A percentile compares a stretch with the other conserved stretches of the same genome.
Conservation (phyloP, 2,329 filamentous ascomycete species). For the Trichoderma gracile region DNA sequence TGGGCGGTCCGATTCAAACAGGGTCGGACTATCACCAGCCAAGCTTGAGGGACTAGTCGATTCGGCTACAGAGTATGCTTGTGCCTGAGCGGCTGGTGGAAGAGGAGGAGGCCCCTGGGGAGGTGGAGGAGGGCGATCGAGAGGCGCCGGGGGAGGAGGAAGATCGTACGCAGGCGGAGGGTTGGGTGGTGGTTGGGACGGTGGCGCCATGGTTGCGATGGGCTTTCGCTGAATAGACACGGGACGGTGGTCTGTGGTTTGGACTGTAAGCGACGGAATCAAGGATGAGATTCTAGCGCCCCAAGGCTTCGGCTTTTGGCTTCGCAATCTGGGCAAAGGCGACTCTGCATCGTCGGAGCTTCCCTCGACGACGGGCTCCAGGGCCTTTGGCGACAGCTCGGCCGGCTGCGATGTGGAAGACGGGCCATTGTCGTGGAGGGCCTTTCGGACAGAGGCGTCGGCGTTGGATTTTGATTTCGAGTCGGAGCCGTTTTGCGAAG, state of each 20-base stretch:
- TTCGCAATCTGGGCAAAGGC: constrained; percentile 30
- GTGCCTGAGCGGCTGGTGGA: constrained; percentile 6
- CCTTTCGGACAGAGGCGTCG: constrained; percentile 29
- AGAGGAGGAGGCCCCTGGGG: neutral
- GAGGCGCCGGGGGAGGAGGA: neutral
- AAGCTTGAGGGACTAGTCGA: constrained; percentile 15
- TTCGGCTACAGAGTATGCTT: constrained; percentile 7
- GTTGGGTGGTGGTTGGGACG: constrained; percentile 30
- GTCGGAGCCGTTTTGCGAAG: constrained; percentile 32
- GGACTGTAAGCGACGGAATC: constrained; percentile 43
- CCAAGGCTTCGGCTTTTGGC: constrained; percentile 42
- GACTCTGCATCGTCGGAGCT: constrained; percentile 28
- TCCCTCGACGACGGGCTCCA: constrained; percentile 1
- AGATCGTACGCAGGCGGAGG: constrained; percentile 25
- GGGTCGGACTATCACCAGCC: neutral
- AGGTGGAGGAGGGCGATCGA: neutral
- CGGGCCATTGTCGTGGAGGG: constrained; percentile 31
- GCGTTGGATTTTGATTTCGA: constrained; percentile 30
- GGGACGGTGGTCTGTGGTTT: constrained; percentile 35
- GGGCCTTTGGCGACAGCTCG: constrained; percentile 15
- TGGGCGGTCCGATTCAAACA: constrained; percentile 6
- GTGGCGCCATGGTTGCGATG: constrained; percentile 25
- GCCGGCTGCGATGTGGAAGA: constrained; percentile 26
- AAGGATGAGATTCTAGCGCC: constrained; percentile 41
- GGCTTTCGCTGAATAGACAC: constrained; percentile 34